These are phyloP conservation scores for Xerocomellus amylosporus DNA, from an alignment of 768 basidiomycete genomes.

Conservation along the genomic window DNA sequence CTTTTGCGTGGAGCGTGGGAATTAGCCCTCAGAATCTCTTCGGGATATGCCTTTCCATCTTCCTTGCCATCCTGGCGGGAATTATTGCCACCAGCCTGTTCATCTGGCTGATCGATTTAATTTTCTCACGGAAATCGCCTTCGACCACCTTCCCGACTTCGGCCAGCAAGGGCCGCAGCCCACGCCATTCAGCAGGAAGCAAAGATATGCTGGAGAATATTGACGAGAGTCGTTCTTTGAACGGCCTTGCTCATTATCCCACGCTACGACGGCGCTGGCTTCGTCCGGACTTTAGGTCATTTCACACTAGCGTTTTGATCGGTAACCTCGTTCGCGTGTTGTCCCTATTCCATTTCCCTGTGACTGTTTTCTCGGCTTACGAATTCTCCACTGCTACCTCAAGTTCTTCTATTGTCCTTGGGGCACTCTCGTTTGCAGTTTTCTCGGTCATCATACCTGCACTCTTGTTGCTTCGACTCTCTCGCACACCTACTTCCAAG, in stretches of 20 bases:
- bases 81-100: slow-evolving; percentile 67
- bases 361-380: slow-evolving; percentile 89
- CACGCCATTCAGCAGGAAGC: slow-evolving; percentile 42
- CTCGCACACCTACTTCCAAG: slow-evolving; percentile 79
- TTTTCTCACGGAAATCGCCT: slow-evolving; percentile 33
- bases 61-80: slow-evolving; percentile 73
- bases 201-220: slow-evolving; percentile 50
- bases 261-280: slow-evolving; percentile 33
- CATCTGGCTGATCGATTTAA: slow-evolving; percentile 70
- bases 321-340: slow-evolving; percentile 92
- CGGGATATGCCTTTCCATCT: slow-evolving; percentile 75
- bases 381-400: slow-evolving; percentile 44
- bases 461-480: slow-evolving; percentile 73
- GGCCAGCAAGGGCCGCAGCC: slow-evolving; percentile 33
- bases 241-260: slow-evolving; percentile 23
- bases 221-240: slow-evolving; percentile 33
- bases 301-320: slow-evolving; percentile 77
- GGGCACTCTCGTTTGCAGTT: slow-evolving; percentile 74
- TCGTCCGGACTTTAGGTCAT: slow-evolving; percentile 64
- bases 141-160: slow-evolving; percentile 18
- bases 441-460: slow-evolving; percentile 78
- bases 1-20: slow-evolving; percentile 84
- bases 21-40: slow-evolving; percentile 81
- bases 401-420: slow-evolving; percentile 67
- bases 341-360: slow-evolving; percentile 89